phyloP scores from a whole-genome alignment of 352 stramenopile genomes.

The Thalassiosira ordinaria region DNA sequence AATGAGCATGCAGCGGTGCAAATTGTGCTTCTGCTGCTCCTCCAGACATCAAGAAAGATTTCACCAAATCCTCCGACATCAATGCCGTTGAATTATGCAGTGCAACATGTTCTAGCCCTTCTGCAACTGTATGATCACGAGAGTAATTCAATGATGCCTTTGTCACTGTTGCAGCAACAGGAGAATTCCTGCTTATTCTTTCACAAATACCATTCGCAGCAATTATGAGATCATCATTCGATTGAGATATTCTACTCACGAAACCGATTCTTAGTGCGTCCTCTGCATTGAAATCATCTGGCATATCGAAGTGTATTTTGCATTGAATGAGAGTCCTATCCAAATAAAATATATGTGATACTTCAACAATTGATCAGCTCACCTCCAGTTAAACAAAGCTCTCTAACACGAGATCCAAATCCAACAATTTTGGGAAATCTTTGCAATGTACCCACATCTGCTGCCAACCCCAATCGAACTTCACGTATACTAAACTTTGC shows the following conservation, averaged over 20 bases:
- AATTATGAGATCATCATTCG: conserved; percentile 39
- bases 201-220: conserved; percentile 54
- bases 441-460: conserved; percentile 81
- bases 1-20: conserved; percentile 38
- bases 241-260: conserved; percentile 58
- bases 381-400: conserved; percentile 76
- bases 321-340: too few species aligned
- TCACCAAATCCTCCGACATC: conserved; percentile 82
- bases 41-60: conserved; percentile 59
- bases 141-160: conserved; percentile 85
- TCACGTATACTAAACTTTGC: conserved; percentile 73
- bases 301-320: background rate
- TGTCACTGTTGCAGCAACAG: conserved; percentile 77
- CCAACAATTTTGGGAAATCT: conserved; percentile 77
- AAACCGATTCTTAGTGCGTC: conserved; percentile 76
- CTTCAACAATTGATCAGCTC: conserved; percentile 17
- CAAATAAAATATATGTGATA: too few species aligned
- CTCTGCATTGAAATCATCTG: conserved; percentile 62
- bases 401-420: conserved; percentile 65
- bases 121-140: conserved; percentile 79
- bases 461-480: conserved; percentile 71
- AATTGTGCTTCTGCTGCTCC: conserved; percentile 37
- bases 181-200: conserved; percentile 68
- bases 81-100: conserved; percentile 82
- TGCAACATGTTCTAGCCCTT: conserved; percentile 80